These are phyloP conservation scores for Mycena maculata DNA, from an alignment of 768 basidiomycete species.

Conservation along the genomic window DNA sequence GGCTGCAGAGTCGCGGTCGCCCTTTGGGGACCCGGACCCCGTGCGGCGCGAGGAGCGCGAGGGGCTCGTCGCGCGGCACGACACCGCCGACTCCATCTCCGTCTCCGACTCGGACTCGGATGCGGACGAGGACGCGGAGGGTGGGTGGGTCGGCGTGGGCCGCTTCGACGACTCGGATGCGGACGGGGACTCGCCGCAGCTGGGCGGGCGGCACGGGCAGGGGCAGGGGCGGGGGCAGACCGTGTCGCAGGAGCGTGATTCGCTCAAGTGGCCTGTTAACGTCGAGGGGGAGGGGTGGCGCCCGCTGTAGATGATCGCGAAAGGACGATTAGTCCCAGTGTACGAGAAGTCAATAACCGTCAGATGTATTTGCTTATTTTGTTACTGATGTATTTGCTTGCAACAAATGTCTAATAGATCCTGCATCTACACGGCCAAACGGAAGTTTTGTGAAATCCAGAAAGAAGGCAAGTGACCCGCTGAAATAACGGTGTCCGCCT, in stretches of 20 bases:
- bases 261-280: conserved; percentile 35
- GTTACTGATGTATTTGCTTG: too few relatives aligned
- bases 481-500: too few relatives aligned
- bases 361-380: too few relatives aligned
- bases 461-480: too few relatives aligned
- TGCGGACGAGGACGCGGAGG: conserved; percentile 12
- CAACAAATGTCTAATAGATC: too few relatives aligned
- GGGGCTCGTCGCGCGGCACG: conserved; percentile 10
- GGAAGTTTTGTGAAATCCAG: too few relatives aligned
- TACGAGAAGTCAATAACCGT: too few relatives aligned
- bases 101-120: conserved; percentile 11
- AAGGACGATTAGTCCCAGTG: background rate
- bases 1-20: too few relatives aligned
- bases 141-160: conserved; percentile 26
- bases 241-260: conserved; percentile 22
- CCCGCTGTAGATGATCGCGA: conserved; percentile 12
- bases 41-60: conserved; percentile 20
- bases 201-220: background rate
- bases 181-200: conserved; percentile 5
- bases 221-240: background rate
- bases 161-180: conserved; percentile 20
- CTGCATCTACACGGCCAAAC: too few relatives aligned
- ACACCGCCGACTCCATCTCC: background rate
- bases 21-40: conserved; percentile 32
- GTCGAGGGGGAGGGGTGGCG: conserved; percentile 34